Percentiles rank a stretch among this genome's conserved stretches.
Conservation (phyloP, 2,329 filamentous ascomycete species). For the Metarhizium sp. region DNA sequence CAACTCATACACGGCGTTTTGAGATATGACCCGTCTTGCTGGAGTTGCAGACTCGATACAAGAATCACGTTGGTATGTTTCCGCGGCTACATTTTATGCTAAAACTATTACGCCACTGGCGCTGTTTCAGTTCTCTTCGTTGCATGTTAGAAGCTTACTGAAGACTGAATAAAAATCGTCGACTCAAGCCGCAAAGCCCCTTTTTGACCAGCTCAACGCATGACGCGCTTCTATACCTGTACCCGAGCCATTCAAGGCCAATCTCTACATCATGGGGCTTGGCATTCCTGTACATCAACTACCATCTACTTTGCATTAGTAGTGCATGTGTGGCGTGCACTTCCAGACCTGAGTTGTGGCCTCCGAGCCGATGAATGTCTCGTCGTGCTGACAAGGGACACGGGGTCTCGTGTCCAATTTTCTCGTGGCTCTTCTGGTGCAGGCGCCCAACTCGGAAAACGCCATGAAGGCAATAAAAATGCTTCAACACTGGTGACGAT, state of each 20-base stretch:
- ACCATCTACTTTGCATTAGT: slow-evolving; percentile 9
- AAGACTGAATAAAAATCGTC: slow-evolving; percentile 7
- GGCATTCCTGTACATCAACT: background rate
- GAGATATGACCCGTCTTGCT: slow-evolving; percentile 7
- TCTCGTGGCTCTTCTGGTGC: slow-evolving; percentile 9
- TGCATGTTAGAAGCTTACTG: slow-evolving; percentile 7
- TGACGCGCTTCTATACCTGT: slow-evolving; percentile 6
- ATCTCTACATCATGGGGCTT: background rate
- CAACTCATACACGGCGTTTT: slow-evolving; percentile 2
- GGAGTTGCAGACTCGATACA: slow-evolving; percentile 8
- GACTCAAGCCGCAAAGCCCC: slow-evolving; percentile 6
- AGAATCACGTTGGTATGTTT: slow-evolving; percentile 7
- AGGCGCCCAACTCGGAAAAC: slow-evolving; percentile 9
- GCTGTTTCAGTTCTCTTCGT: slow-evolving; percentile 3
- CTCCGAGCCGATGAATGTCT: slow-evolving; percentile 8
- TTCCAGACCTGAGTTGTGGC: slow-evolving; percentile 2
- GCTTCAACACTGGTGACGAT: slow-evolving; percentile 9
- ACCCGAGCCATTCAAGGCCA: background rate
- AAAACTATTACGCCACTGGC: background rate
- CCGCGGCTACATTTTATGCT: background rate
- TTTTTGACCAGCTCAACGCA: slow-evolving; percentile 8
- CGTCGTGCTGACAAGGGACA: background rate
- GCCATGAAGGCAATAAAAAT: slow-evolving; percentile 7
- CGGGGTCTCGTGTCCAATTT: slow-evolving; percentile 10
- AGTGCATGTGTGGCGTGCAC: slow-evolving; percentile 8